Evolutionary conservation across 805 yeast genomes (phyloP).

Genomic region (Pichia manshurica): DNA sequence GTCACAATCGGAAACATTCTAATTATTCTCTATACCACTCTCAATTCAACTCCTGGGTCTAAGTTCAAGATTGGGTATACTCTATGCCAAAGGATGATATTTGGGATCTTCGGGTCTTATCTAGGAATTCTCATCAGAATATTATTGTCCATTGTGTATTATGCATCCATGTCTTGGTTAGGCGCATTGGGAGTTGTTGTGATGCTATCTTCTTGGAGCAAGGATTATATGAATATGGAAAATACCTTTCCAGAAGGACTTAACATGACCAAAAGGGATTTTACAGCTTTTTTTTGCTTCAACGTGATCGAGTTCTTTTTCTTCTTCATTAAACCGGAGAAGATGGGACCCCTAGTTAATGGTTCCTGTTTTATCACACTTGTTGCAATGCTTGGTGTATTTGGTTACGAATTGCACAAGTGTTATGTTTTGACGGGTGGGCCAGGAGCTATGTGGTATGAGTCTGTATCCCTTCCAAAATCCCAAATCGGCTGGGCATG

Average conservation of each 20-base stretch:
- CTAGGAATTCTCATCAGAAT: slow-evolving; percentile 39
- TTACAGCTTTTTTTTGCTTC: slow-evolving; percentile 39
- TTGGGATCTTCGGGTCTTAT: slow-evolving; percentile 41
- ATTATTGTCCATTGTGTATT: slow-evolving; percentile 36
- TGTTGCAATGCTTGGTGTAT: slow-evolving; percentile 11
- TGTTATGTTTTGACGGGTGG: slow-evolving; percentile 5
- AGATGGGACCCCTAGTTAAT: slow-evolving; percentile 9
- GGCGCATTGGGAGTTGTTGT: slow-evolving; percentile 39
- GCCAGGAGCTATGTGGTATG: slow-evolving; percentile 17
- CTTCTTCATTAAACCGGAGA: slow-evolving; percentile 27
- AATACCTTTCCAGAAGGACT: slow-evolving; percentile 35
- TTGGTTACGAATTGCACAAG: slow-evolving; percentile 7
- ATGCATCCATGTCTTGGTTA: slow-evolving; percentile 37
- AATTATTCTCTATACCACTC: slow-evolving; percentile 36
- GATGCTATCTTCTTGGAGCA: slow-evolving; percentile 36
- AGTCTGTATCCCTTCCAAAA: slow-evolving; percentile 14
- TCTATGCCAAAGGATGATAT: slow-evolving; percentile 36
- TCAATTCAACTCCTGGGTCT: slow-evolving; percentile 42
- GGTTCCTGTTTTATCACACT: slow-evolving; percentile 13
- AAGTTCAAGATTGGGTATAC: slow-evolving; percentile 46
- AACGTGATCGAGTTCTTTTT: slow-evolving; percentile 37
- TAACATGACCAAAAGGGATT: slow-evolving; percentile 36
- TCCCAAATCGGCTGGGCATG: slow-evolving; percentile 16
- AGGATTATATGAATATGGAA: slow-evolving; percentile 34
- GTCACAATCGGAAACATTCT: slow-evolving; percentile 40